Conservation (phyloP, 2,329 filamentous ascomycete species). For the Atkinsonella hypoxylon region DNA sequence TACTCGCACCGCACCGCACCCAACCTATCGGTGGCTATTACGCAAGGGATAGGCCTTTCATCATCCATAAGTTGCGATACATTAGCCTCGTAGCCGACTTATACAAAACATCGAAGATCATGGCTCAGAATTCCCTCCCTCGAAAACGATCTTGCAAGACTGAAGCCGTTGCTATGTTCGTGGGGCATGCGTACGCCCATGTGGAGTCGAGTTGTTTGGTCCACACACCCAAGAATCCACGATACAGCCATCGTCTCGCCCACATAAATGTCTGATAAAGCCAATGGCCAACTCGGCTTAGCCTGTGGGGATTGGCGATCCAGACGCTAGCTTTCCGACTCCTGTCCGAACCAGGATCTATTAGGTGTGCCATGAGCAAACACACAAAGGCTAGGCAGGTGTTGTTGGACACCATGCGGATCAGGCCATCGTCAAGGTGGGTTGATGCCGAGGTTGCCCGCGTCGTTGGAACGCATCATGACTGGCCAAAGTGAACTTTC, state of each 20-base stretch:
- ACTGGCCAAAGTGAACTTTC: neutral
- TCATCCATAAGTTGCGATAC: neutral
- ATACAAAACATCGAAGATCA: neutral
- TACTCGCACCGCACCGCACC: neutral
- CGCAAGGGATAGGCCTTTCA: neutral
- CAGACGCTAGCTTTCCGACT: neutral
- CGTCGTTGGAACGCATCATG: conserved; percentile 5
- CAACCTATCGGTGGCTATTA: neutral
- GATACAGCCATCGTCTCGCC: neutral
- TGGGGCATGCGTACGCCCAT: neutral
- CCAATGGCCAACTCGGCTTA: neutral
- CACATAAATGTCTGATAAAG: neutral
- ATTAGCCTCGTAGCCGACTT: neutral
- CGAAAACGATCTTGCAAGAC: neutral
- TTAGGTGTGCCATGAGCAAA: neutral
- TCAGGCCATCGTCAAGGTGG: neutral
- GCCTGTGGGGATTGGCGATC: neutral
- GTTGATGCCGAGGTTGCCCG: conserved; percentile 5
- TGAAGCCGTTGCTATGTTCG: neutral
- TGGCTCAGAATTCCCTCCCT: conserved; percentile 3
- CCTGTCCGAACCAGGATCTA: neutral
- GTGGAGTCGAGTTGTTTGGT: neutral
- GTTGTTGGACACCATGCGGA: neutral
- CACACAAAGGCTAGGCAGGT: conserved; percentile 1
- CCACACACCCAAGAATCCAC: neutral